Evolutionary conservation across 495 filamentous ascomycete genomes (phyloP), one percentile per base, ranked within the genome.

Genomic region (Tuber melanosporum): DNA sequence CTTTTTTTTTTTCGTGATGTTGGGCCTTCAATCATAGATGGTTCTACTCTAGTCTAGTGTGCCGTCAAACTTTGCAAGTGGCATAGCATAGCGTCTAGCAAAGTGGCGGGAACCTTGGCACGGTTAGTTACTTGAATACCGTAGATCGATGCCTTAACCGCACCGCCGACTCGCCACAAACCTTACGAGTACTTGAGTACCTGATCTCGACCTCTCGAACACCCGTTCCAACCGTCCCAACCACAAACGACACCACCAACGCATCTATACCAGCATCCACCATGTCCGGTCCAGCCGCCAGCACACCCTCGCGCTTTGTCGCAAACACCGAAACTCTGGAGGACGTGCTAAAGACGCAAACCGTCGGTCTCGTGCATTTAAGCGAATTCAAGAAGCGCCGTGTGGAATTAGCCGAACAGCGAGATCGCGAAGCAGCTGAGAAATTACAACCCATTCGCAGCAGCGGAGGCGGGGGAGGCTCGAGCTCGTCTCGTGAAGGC

Each of bases 381-480:
- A 92, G 91, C 80, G 95, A 98, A 84, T 99, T 98, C 86, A 94
- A 95, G 84, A 98, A 99, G 85, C 91, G 95, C 57, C 94, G 95
- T 84, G 95, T 94, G 79, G 93, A 99, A 84, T 93, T 94, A 43
- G 86, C 97, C 45, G 95, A 98, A 85, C 92, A 93, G 83, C 95
- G 94, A 83, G 92, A 94, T 80, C 89, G 92, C 75, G 93, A 95
- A 83, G 91, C 91, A 5, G 90, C 93, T 80, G 89, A 89, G 71
- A 88, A 89, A 86, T 22, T 85, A 85, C 85, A 89, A 86, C 80
- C 85, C 80, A 75, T 82, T 81, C 70, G 86, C 83, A 75, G 82
- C 81, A 77, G 73, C 12, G 20, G 77, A 7, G 47, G 47, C 3
- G 47, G 47, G 20, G 20, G 47, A 22, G 47, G 20, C 0, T 0